Evolutionary conservation across 371 early-diverging fungal species (phyloP), one percentile per base, ranked within the genome.

Genomic region (Apophysomyces ossiformis): DNA sequence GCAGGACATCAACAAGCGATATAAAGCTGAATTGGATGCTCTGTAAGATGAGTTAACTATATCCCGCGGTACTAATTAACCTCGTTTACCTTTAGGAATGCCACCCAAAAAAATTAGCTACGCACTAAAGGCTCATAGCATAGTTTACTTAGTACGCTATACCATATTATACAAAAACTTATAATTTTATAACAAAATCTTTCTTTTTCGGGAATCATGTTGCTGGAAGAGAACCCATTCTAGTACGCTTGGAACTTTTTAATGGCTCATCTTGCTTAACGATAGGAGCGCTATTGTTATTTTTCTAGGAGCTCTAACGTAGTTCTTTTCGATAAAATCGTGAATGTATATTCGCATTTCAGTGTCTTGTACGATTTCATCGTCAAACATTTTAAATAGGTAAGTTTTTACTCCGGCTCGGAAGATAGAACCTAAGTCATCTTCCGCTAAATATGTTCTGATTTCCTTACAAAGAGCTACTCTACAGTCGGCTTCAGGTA

Each of bases 1-100:
- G 64, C 85, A 85, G 50, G 92, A 89, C 39, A 85, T 95, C 58
- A 76, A 86, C 58, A 78, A 84, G 44, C 68, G 71, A 21, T 93
- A 90, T 74, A 75, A 80, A 63, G 37, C 43, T 0, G 73, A 89
- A 39, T 82, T 96, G 64, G 84, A 83, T 64, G 75, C 63, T 1
- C 81, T 87, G 78, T 92, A 87, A 67, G 69, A 62, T 63, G 16
- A 18, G 11, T 43, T 21, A 39, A 43, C 16, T 18, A 13, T 37
- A 21, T 50, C 57, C n/a, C 13, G 35, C 2, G 13, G 46, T 37
- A 37, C 61, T 41, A 56, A 56, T 58, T n/a, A 36, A 16, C 5
- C 4, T 58, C 11, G 1, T 26, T 26, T 26, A 26, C 5, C 32
- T 39, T 21, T 39, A 58, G 58, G 32, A 58, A 58, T 39, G 58